Conservation (phyloP, 2,329 filamentous ascomycete species). For the Diatrype stigma region DNA sequence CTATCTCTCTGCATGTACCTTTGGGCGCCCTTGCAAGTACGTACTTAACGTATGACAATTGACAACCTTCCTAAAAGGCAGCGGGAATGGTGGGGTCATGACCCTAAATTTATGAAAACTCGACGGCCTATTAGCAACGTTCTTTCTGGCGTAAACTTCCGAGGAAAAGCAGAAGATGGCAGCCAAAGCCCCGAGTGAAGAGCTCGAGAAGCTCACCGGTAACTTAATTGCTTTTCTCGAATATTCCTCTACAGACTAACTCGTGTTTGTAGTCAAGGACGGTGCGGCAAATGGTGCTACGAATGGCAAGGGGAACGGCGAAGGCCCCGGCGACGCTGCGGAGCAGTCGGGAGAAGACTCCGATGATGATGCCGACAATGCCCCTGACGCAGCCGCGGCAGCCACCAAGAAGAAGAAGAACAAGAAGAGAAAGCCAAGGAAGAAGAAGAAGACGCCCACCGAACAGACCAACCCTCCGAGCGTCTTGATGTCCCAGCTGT, state of each 20-base stretch:
- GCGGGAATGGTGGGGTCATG: too few species aligned
- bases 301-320: slow-evolving; percentile 33
- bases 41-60: too few species aligned
- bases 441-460: slow-evolving; percentile 62
- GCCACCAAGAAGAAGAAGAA: slow-evolving; percentile 68
- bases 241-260: slow-evolving; percentile 2
- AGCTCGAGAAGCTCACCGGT: slow-evolving; percentile 39
- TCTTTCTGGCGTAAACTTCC: too few species aligned
- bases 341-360: slow-evolving; percentile 45
- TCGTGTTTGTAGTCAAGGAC: slow-evolving; percentile 33
- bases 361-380: slow-evolving; percentile 47
- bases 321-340: slow-evolving; percentile 35
- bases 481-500: slow-evolving; percentile 68
- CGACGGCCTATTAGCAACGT: too few species aligned
- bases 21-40: too few species aligned
- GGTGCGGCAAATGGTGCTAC: slow-evolving; percentile 22
- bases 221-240: background rate
- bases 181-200: slow-evolving; percentile 34
- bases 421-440: slow-evolving; percentile 74
- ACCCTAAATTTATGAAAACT: too few species aligned
- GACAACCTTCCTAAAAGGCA: too few species aligned
- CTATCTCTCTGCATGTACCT: too few species aligned
- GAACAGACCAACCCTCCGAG: slow-evolving; percentile 74
- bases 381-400: slow-evolving; percentile 30
- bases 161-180: slow-evolving; percentile 28